Evolutionary conservation across 2,329 filamentous ascomycete species (phyloP).

Genomic region (Diaporthe sp.): DNA sequence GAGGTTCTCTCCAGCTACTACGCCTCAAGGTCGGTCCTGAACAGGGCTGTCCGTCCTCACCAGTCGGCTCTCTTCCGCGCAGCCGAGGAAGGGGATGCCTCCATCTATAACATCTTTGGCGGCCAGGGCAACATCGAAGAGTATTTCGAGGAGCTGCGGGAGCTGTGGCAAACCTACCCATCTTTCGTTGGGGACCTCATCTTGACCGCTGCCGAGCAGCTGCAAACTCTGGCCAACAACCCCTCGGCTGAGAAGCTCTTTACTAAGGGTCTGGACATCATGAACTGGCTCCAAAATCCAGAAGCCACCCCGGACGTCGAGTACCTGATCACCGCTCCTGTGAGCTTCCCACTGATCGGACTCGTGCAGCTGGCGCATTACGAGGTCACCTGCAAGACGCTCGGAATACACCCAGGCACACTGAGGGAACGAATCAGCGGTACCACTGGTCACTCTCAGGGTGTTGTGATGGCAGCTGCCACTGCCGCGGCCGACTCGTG

Average conservation of each 20-base stretch:
- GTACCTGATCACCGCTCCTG: constrained; percentile 93
- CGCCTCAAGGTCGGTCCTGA: constrained; percentile 84
- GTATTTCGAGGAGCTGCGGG: constrained; percentile 97
- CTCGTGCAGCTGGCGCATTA: constrained; percentile 97
- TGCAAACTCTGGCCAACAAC: constrained; percentile 87
- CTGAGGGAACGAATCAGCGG: constrained; percentile 87
- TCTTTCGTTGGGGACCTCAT: constrained; percentile 91
- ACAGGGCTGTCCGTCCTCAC: constrained; percentile 89
- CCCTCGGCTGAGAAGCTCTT: constrained; percentile 94
- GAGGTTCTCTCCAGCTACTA: constrained; percentile 93
- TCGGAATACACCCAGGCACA: constrained; percentile 90
- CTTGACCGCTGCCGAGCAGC: constrained; percentile 82
- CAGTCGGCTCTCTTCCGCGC: constrained; percentile 94
- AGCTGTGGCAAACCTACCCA: constrained; percentile 91
- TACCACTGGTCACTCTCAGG: constrained; percentile 96
- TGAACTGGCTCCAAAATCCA: constrained; percentile 90
- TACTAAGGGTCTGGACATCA: constrained; percentile 94
- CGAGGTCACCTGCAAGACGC: constrained; percentile 90
- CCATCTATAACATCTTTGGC: constrained; percentile 94
- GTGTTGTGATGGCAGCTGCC: constrained; percentile 91
- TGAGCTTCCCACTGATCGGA: constrained; percentile 96
- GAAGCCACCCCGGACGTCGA: constrained; percentile 94
- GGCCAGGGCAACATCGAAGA: constrained; percentile 99
- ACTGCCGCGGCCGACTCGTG: constrained; percentile 92
- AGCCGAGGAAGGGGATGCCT: constrained; percentile 84